Evolutionary conservation across 768 basidiomycete species (phyloP), one percentile per base, ranked within the genome.

Genomic region (Sistotremastrum niveocremeum): DNA sequence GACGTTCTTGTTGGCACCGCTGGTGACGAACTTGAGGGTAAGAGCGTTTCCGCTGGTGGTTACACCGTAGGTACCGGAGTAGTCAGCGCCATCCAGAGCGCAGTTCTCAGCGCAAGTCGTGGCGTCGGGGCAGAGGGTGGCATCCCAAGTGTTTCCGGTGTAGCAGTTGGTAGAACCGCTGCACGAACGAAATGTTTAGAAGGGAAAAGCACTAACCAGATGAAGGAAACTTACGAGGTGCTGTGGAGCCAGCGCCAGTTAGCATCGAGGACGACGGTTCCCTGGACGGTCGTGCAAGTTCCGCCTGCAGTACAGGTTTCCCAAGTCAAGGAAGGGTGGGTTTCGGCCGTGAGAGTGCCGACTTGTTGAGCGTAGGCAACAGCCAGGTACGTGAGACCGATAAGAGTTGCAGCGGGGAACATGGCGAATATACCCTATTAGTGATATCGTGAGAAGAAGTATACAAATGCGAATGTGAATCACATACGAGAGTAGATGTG

Each of bases 61-160:
- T 58, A 76, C 70, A 51, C 73, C 72, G 57, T 73, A 74, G n/a
- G 71, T 72, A 47, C 66, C 65, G 8, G 59, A 10, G 52, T 61
- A 61, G 53, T 58, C 54, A 9, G 60, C 60, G 45, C 61, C 61
- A 47, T 63, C 62, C 44, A 63, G 49, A 44, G 62, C 62, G 49
- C 62, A 64, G 55, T 64, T 62, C 37, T 46, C 33, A 4, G 62
- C 55, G 56, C 62, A 64, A 20, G 57, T 61, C 6, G 41, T 49
- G 34, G 51, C 49, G 47, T 62, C 59, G 43, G 60, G 57, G 53
- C 62, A 63, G 47, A 62, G 52, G 7, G 56, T 46, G 12, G 59
- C 49, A 49, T 63, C 56, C 62, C 62, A 62, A 7, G 49, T 46
- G 56, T 61, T 62, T 28, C 62, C 62, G 48, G 62, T 62, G 59